Percentiles rank a stretch among this genome's conserved stretches.
Conservation (phyloP, 2,329 filamentous ascomycete genomes). For the Trichophyton mentagrophytes region DNA sequence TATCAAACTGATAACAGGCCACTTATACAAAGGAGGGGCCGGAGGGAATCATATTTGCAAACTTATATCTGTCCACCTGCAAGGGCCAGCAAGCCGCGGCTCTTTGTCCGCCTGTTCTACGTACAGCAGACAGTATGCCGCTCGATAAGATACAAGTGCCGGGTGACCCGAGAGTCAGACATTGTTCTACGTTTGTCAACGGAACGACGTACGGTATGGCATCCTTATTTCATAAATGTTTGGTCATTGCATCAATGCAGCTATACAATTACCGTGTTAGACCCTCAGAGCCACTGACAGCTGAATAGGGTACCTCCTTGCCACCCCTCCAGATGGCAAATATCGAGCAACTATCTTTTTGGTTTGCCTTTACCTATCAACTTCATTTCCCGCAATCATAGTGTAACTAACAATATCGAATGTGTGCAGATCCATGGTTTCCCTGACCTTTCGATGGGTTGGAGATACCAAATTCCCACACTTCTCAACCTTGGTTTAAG, state of each 20-base stretch:
- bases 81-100: neutral
- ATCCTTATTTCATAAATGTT: neutral
- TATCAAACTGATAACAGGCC: neutral
- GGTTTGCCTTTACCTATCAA: slow-evolving; percentile 23
- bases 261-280: neutral
- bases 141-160: slow-evolving; percentile 50
- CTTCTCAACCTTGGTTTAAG: slow-evolving; percentile 59
- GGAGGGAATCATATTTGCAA: neutral
- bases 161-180: slow-evolving; percentile 53
- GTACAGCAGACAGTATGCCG: slow-evolving; percentile 30
- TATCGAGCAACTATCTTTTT: slow-evolving; percentile 43
- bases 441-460: slow-evolving; percentile 71
- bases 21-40: too few relatives aligned
- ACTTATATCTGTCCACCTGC: neutral
- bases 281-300: neutral
- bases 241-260: neutral
- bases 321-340: slow-evolving; percentile 31
- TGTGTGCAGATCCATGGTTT: slow-evolving; percentile 55
- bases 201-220: slow-evolving; percentile 53
- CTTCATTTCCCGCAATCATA: neutral
- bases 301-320: slow-evolving; percentile 40
- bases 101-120: neutral
- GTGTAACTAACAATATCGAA: neutral
- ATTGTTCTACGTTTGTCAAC: slow-evolving; percentile 51
- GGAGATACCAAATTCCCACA: slow-evolving; percentile 77